Evolutionary conservation across 345 rosid genomes (phyloP), one percentile per base, ranked within the genome.

Genomic region (Eucalyptus coolabah): DNA sequence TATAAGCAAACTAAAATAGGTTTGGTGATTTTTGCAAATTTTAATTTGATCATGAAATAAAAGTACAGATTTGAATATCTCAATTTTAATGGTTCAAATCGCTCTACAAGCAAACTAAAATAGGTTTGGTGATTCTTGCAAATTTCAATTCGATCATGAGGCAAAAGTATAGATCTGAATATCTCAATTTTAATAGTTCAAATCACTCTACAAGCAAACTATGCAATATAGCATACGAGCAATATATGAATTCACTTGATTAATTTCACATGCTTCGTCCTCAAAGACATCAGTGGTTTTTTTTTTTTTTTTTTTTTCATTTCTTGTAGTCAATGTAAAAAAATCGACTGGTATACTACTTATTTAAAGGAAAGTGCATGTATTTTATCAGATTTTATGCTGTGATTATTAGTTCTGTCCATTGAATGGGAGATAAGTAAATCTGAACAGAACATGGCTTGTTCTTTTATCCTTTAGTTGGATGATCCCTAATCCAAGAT

Each of bases 91-190:
- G 2, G 50, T 49, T 49, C 50, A 49, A 49, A 49, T 49, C 16
- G 16, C 50, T 49, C 16, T 49, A 49, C 50, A 49, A 49, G 50
- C 50, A 49, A 47, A 49, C 50, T 60, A 12, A 9, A 34, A 17
- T 10, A 9, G 37, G 10, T 19, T 9, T 49, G 23, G 11, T 4
- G 13, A 34, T 5, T 72, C 13, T 72, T 11, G 8, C 28, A 37
- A 11, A 37, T 37, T 72, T 72, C 14, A 40, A 21, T 37, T 72
- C 8, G 15, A 21, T 21, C 14, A 37, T 6, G 28, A 72, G 45
- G 8, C 37, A 19, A 19, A 37, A 19, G 1, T 37, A 37, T 2
- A 37, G 3, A 72, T 72, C 0, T 12, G 5, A 5, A 5, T 21
- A 7, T 72, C 14, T 10, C 44, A 3, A 54, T 54, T 54, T 54